phyloP scores from a whole-genome alignment of 352 stramenopile species.

The Globisporangium megalacanthum region DNA sequence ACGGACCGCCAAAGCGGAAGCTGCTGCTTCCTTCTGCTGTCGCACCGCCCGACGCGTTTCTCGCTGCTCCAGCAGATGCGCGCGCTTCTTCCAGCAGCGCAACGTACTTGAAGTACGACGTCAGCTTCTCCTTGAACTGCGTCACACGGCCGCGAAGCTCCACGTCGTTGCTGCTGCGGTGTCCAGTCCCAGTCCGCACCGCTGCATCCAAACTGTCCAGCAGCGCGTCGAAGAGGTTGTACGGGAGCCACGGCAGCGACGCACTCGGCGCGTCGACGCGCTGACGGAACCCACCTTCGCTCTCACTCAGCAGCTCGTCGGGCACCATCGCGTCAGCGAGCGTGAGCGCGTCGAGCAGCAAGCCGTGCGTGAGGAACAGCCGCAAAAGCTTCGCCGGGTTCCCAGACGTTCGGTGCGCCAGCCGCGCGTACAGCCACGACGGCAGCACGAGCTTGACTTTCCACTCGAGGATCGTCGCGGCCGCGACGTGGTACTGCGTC shows the following conservation, averaged over 20 bases:
- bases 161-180: conserved; percentile 3
- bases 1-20: conserved; percentile 12
- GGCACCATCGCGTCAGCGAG: conserved; percentile 44
- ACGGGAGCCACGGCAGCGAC: conserved; percentile 59
- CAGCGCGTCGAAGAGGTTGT: conserved; percentile 58
- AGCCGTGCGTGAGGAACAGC: conserved; percentile 52
- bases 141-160: conserved; percentile 27
- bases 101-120: conserved; percentile 48
- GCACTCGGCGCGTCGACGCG: conserved; percentile 19
- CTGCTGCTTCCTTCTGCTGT: neutral
- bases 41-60: conserved; percentile 13
- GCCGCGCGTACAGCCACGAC: conserved; percentile 41
- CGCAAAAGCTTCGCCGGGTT: conserved; percentile 54
- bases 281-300: conserved; percentile 32
- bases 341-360: conserved; percentile 56
- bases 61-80: conserved; percentile 36
- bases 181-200: conserved; percentile 17
- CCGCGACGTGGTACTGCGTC: conserved; percentile 50
- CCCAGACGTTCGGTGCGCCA: conserved; percentile 29
- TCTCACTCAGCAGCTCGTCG: conserved; percentile 29
- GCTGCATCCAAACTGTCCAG: conserved; percentile 41
- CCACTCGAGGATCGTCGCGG: conserved; percentile 51
- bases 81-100: conserved; percentile 47
- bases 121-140: conserved; percentile 33
- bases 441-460: conserved; percentile 60